phyloP scores from a whole-genome alignment of 2,329 filamentous ascomycete species.

The Blumeria hordei region DNA sequence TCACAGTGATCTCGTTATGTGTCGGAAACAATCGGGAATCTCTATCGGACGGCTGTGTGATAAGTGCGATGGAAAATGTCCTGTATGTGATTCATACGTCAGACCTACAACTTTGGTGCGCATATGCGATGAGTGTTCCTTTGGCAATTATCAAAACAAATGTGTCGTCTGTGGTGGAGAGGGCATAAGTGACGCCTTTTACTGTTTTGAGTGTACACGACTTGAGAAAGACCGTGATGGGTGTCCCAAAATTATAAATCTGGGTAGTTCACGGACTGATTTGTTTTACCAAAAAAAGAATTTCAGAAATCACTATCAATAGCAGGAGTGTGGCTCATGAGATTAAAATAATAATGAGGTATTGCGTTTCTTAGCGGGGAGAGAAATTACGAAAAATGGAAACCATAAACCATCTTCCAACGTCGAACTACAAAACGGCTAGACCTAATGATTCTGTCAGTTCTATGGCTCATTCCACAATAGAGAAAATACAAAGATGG shows the following conservation, averaged over 20 bases:
- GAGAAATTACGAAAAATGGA: too few species aligned
- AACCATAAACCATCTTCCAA: too few species aligned
- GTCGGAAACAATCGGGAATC: constrained; percentile 93
- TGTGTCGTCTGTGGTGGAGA: constrained; percentile 97
- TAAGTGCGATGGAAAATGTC: constrained; percentile 99
- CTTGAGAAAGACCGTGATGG: constrained; percentile 93
- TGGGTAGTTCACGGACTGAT: constrained; percentile 88
- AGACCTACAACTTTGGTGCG: constrained; percentile 89
- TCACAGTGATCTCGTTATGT: constrained; percentile 84
- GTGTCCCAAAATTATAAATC: constrained; percentile 97
- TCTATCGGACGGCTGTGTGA: constrained; percentile 97
- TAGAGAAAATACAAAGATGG: too few species aligned
- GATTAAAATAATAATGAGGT: too few species aligned
- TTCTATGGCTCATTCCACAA: too few species aligned
- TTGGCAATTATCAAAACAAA: constrained; percentile 99
- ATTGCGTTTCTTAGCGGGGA: too few species aligned
- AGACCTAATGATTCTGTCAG: too few species aligned
- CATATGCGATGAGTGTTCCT: constrained; percentile 98
- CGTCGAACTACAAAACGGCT: too few species aligned
- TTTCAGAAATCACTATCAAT: constrained; percentile 30
- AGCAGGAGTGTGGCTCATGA: too few species aligned
- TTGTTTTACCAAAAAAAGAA: constrained; percentile 40
- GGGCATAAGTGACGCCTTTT: constrained; percentile 94
- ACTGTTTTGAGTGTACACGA: constrained; percentile 96
- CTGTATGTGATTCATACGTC: constrained; percentile 96